Conservation (phyloP, 495 filamentous ascomycete genomes). For the Cairneyella variabilis region DNA sequence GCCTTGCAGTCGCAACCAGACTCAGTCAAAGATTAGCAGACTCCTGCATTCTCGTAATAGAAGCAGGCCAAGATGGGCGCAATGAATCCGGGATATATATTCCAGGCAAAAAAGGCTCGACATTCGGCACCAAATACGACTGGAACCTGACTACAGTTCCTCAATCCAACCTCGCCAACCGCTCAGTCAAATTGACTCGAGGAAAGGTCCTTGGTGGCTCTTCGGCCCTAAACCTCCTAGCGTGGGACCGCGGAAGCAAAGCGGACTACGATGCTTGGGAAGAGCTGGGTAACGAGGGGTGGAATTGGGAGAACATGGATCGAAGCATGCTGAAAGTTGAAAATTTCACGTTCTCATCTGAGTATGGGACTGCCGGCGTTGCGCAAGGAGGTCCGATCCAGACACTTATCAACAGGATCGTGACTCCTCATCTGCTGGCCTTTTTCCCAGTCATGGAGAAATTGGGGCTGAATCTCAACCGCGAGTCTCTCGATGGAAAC, state of each 20-base stretch:
- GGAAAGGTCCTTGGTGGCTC: conserved; percentile 42
- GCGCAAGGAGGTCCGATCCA: too few relatives aligned
- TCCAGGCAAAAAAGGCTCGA: conserved; percentile 40
- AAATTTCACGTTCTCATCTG: conserved; percentile 27
- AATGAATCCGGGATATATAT: conserved; percentile 42
- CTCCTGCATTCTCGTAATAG: conserved; percentile 45
- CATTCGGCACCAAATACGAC: conserved; percentile 46
- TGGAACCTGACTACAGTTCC: conserved; percentile 49
- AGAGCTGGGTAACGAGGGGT: conserved; percentile 36
- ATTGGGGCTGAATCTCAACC: conserved; percentile 30
- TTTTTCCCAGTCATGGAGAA: too few relatives aligned
- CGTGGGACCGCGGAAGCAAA: conserved; percentile 35
- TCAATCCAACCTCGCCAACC: conserved; percentile 35
- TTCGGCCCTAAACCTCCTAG: conserved; percentile 51
- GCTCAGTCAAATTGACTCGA: conserved; percentile 10
- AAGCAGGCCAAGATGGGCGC: conserved; percentile 47
- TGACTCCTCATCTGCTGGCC: too few relatives aligned
- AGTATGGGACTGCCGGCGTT: conserved; percentile 14
- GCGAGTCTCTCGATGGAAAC: conserved; percentile 33
- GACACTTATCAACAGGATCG: too few relatives aligned
- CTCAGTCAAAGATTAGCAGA: conserved; percentile 37
- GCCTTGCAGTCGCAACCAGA: conserved; percentile 68
- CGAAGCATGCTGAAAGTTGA: conserved; percentile 34
- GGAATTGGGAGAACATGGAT: conserved; percentile 36
- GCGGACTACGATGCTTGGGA: conserved; percentile 33